Base-by-base conservation (phyloP, 2,329 filamentous ascomycete species). In the Colletotrichum orchidophilum region DNA sequence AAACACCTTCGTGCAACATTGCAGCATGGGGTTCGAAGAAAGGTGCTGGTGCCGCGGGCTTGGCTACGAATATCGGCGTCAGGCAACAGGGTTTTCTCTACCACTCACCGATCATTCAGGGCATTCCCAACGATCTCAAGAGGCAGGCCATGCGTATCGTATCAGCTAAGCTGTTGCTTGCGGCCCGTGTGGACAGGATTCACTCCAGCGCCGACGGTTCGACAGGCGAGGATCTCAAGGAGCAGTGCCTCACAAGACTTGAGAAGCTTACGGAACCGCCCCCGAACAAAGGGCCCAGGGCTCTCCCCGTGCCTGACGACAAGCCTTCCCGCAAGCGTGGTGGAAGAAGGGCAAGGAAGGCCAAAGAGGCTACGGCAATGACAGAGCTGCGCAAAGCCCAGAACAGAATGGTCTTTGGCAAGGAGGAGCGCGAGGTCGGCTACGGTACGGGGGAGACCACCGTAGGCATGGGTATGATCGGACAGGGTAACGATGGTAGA, bases 361-460 rank as follows among this genome's bases (percentile, higher is more conserved):
- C 96, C 71, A 99, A 99, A 87, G 96, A 97, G 81, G 95, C 96
- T 4, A 94, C 94, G 7, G 96, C 96, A 71, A 97, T 98, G 94
- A 99, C 96, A 0, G 96, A 99, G 66, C 86, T 99, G 33, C 92
- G 95, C 74, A 98, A 98, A 81, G 95, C 95, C 5, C 96, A 98
- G 82, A 99, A 99, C 83, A 90, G 96, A 64, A 92, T 99, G 89
- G 94, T 92, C 0, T 99, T 99, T 78, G 95, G 95, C 70, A 96
- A 97, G 80, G 96, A 98, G 81, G 96, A 99, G 82, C 92, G 91
- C 76, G 96, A 99, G 81, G 92, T 96, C 1, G 96, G 95, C 35
- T 98, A 97, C 80, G 96, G 95, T 42, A 91, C 90, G 1, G 94
- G 95, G 61, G 95, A 97, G 75, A 90, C 90, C 66, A 97, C 95